Evolutionary conservation across 345 rosid genomes (phyloP), one percentile per base, ranked within the genome.

Genomic region (Citropsis articulata): DNA sequence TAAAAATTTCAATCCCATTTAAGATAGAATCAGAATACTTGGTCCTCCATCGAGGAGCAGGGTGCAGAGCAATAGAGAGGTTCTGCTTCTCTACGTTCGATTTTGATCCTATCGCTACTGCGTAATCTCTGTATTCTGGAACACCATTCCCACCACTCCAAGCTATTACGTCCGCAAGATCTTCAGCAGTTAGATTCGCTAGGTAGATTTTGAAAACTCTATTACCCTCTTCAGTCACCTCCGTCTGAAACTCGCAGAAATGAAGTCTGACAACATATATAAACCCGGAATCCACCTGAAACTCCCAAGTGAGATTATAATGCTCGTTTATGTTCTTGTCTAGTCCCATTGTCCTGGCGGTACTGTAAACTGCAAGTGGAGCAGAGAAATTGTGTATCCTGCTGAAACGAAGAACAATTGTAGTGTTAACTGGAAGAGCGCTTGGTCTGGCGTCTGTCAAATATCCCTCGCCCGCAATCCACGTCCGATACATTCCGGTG

Each of bases 1-100:
- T 87, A 76, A 90, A 86, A 60, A 90, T 86, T 80, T 90, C 93
- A 64, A 85, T 21, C 0, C 93, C 91, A 21, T 90, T 88, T 82
- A 90, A 64, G n/a, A 88, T 86, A 0, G 89, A 87, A 45, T 86
- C 85, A 1, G 87, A 78, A 25, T 66, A 77, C 0, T 1, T 21
- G 1, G 80, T 50, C 4, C 0, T 25, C 67, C 42, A 61, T 68
- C 28, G 14, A 5, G 60, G 35, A 16, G 24, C 18, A 10, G 87
- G 78, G 5, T 82, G 82, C 64, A 84, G 21, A 12, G 35, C 64
- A 16, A 86, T 9, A 67, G 87, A 77, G 72, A 89, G n/a, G 78
- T 77, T 80, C 76, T 78, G 85, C 25, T 13, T 45, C 50, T 60
- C 70, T 45, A 13, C 30, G 53, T 21, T 76, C 9, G 55, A 65